Evolutionary conservation across 805 yeast species (phyloP).

Genomic region (Zygosaccharomyces siamensis): DNA sequence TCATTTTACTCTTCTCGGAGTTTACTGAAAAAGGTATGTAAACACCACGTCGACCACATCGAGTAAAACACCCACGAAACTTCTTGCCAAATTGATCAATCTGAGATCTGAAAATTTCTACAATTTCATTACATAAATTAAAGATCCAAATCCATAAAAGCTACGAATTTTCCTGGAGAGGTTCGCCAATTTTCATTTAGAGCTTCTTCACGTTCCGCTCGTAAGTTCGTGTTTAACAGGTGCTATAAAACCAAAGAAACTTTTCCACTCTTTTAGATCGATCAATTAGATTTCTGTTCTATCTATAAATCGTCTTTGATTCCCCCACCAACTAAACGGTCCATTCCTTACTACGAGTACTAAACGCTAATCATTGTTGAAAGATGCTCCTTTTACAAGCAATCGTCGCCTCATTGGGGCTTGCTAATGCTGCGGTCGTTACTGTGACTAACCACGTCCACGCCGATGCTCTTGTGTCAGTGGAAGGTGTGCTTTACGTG

Average conservation of each 20-base stretch:
- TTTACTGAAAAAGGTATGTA: neutral
- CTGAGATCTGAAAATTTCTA: neutral
- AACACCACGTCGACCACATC: conserved; percentile 1
- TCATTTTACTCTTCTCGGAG: neutral
- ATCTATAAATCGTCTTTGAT: neutral
- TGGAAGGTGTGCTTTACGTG: conserved; percentile 26
- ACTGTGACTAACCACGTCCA: conserved; percentile 32
- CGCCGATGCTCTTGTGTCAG: conserved; percentile 22
- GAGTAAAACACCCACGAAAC: conserved; percentile 5
- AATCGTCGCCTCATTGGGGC: conserved; percentile 1
- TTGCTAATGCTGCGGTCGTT: conserved; percentile 25
- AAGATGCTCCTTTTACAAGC: conserved; percentile 3
- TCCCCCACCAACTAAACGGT: neutral
- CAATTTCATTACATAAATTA: conserved; percentile 3
- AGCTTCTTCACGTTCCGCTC: too few species aligned
- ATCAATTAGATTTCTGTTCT: neutral
- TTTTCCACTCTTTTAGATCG: conserved; percentile 3
- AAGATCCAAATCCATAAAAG: neutral
- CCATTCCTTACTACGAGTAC: neutral
- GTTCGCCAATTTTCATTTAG: too few species aligned
- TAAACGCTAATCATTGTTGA: neutral
- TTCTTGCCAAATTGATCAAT: neutral
- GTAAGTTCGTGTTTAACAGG: neutral
- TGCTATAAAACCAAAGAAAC: conserved; percentile 4
- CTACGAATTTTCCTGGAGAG: too few species aligned